Percentiles rank a stretch among this genome's conserved stretches.
phyloP scores from a whole-genome alignment of 192 early-diverging fungal genomes.

The Podila epicladia region DNA sequence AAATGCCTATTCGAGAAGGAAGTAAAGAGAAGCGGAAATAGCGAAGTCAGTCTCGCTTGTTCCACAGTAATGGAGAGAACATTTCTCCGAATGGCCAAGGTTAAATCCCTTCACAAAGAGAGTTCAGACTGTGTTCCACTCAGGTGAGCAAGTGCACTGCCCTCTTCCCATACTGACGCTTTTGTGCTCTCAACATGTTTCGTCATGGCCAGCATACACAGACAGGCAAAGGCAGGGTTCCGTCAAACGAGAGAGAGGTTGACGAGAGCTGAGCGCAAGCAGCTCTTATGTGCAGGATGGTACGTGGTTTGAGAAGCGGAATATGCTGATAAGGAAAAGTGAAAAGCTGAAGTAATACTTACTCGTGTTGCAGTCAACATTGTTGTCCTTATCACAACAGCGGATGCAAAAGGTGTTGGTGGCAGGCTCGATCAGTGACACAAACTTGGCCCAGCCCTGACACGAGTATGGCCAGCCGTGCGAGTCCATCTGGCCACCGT shows the following conservation, averaged over 20 bases:
- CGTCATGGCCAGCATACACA: no score
- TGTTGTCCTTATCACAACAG: constrained; percentile 22
- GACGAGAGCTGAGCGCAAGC: no score
- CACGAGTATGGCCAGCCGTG: constrained; percentile 54
- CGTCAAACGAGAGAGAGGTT: no score
- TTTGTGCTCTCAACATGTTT: no score
- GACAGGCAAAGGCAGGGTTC: no score
- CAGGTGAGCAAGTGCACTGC: no score
- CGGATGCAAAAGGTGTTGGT: constrained; percentile 56
- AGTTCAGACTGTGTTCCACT: no score
- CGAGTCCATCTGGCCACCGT: constrained; percentile 52
- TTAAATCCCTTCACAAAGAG: no score
- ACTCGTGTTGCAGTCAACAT: constrained; percentile 13
- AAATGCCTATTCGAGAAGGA: constrained; percentile 5
- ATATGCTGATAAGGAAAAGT: background rate
- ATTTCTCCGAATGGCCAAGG: background rate
- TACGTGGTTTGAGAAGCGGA: background rate
- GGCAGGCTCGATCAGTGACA: constrained; percentile 56
- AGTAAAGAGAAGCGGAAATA: background rate
- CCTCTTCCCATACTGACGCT: no score
- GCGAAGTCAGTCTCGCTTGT: background rate
- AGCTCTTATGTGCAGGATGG: background rate
- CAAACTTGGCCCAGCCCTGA: constrained; percentile 54
- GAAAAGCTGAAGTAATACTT: background rate
- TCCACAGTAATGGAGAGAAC: background rate